Evolutionary conservation across 1,284 basidiomycete genomes (phyloP), one percentile per base, ranked within the genome.

Genomic region (Malassezia japonica): DNA sequence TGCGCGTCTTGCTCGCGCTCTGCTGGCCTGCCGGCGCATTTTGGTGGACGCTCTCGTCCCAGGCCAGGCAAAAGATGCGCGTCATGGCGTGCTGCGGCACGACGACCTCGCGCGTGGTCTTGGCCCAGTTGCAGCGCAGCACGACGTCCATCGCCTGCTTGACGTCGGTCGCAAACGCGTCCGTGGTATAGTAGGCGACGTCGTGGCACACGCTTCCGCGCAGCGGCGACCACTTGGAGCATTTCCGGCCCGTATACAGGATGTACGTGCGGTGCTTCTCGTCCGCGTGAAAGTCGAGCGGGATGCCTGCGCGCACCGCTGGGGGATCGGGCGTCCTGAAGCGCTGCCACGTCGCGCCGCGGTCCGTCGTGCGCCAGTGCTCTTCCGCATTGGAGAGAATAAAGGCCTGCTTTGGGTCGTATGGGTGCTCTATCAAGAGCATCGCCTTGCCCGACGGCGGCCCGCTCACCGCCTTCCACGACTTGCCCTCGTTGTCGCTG

Each of bases 401-500:
- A 56, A 57, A 72, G 8, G 67, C 67, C 36, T 60, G 50, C 32
- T 59, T 56, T 51, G 35, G 86, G 70, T 90, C 81, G 66, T 84
- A 83, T 1, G 92, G 91, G 70, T 96, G 92, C 56, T 85, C 82
- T 49, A 96, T 77, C 45, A 96, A 81, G 77, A 86, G 81, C 7
- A 77, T 66, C 1, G 85, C 83, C 46, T 79, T 75, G 24, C 83
- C 83, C 39, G 74, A 63, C 0, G 81, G 82, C 40, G 92, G 80
- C 39, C 78, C 81, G 0, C 78, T 75, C 43, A 84, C 81, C 42
- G 67, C 72, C 1, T 72, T 73, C 89, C 90, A 96, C 0, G 76
- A 75, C 75, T 84, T 89, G 44, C 92, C 92, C 76, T 98, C 92
- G 68, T 96, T 82, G n/a, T 79, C 77, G 2, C 88, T 91, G 5